These are phyloP conservation scores for Cyclostephanos invisitatus DNA, from an alignment of 108 stramenopile species.

Conservation along the genomic window DNA sequence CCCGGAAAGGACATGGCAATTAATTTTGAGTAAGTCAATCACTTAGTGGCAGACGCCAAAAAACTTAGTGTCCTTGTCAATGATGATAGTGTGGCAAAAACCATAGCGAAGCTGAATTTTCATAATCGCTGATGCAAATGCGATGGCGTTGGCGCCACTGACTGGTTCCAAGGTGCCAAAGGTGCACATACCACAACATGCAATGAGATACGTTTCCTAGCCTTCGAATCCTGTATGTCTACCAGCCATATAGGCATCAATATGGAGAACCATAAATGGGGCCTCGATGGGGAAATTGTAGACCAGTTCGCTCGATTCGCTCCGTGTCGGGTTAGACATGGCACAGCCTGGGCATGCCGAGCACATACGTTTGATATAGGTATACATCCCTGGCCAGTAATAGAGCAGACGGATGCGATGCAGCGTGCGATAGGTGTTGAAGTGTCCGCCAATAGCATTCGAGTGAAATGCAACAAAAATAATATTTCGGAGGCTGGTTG, in stretches of 20 bases:
- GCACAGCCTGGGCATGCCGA: background rate
- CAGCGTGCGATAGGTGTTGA: background rate
- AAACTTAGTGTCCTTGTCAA: too few species aligned
- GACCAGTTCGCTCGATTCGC: background rate
- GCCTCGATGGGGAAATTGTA: background rate
- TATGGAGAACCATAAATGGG: conserved; percentile 14
- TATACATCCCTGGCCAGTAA: background rate
- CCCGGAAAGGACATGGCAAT: too few species aligned
- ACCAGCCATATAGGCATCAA: conserved; percentile 20
- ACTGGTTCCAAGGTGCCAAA: conserved; percentile 8
- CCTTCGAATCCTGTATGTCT: conserved; percentile 12
- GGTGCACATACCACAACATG: conserved; percentile 11
- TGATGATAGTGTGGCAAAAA: too few species aligned
- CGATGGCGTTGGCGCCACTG: background rate
- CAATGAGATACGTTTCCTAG: background rate
- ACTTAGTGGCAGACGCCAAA: too few species aligned
- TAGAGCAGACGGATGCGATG: background rate
- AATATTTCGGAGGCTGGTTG: background rate
- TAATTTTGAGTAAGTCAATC: background rate
- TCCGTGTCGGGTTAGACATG: background rate
- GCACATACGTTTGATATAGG: conserved; percentile 2
- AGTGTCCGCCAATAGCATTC: background rate
- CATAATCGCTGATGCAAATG: conserved; percentile 17
- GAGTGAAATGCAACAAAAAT: background rate
- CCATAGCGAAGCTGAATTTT: conserved; percentile 24